Evolutionary conservation across 192 early-diverging fungal genomes (phyloP).

Genomic region (Backusella sp.): DNA sequence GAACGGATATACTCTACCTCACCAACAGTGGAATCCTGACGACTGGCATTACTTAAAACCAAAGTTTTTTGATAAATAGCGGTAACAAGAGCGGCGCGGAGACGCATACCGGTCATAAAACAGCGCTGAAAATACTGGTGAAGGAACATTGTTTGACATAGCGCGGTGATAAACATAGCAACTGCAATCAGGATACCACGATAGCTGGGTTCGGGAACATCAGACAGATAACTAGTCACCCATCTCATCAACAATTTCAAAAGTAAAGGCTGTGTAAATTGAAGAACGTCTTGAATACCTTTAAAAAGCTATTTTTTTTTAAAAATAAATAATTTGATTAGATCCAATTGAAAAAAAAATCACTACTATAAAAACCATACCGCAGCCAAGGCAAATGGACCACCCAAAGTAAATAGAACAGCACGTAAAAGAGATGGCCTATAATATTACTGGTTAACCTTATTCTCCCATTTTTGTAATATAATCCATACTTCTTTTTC

Average conservation of each 20-base stretch:
- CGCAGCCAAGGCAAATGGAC: constrained; percentile 67
- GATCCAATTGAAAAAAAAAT: neutral
- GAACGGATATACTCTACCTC: constrained; percentile 58
- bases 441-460: neutral
- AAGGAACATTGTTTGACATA: constrained; percentile 75
- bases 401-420: constrained; percentile 58
- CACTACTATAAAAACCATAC: constrained; percentile 14
- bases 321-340: neutral
- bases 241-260: constrained; percentile 68
- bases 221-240: constrained; percentile 59
- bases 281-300: constrained; percentile 67
- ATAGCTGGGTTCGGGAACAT: constrained; percentile 59
- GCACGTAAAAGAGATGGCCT: constrained; percentile 78
- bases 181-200: constrained; percentile 79
- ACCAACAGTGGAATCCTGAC: constrained; percentile 79
- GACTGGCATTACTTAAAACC: constrained; percentile 70
- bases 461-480: neutral
- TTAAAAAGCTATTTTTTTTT: constrained; percentile 62
- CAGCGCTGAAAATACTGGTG: constrained; percentile 91
- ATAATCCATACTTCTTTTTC: constrained; percentile 41
- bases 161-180: constrained; percentile 73
- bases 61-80: constrained; percentile 88
- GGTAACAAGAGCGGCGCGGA: constrained; percentile 72
- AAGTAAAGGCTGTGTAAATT: constrained; percentile 80
- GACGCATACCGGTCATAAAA: constrained; percentile 71